Evolutionary conservation across 805 yeast genomes (phyloP), one percentile per base, ranked within the genome.

Genomic region (Candida rishiriensis): DNA sequence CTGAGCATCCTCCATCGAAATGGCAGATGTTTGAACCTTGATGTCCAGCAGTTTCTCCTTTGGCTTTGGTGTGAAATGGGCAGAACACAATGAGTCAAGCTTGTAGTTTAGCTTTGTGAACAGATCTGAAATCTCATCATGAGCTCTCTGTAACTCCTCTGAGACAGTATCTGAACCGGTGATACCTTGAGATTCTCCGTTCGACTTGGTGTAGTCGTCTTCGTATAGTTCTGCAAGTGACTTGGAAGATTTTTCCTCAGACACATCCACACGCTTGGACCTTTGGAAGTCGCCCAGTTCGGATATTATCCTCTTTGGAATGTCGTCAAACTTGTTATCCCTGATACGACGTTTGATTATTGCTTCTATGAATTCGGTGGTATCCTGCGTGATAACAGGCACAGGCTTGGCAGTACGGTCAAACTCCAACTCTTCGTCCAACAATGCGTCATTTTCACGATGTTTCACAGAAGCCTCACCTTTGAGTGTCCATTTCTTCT

Each of bases 321-420:
- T 66, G 57, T 91, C 98, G 61, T 91, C 95, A 62, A 89, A 91
- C 48, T 85, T 81, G 35, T 71, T 79, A 47, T 75, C 81, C 56
- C 76, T 74, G 54, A 93, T 83, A 61, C 98, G 79, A 55, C 87
- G 76, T 63, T 88, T 77, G 56, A 91, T 91, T 68, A 93, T 70
- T 41, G 91, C 97, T 61, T 93, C 99, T 17, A 91, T 66, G 1
- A 85, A 70, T 54, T 87, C 95, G 0, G 98, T 88, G 10, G 85
- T 77, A 51, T 90, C 96, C 54, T 81, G 81, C 1, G 99, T 93
- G 44, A 90, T 87, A 7, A 90, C 89, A 0, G 99, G 99, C 4
- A 89, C 97, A 0, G 99, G 97, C 57, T 91, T 91, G 9, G 97
- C 81, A 7, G 89, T 87, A 57, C 98, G 78, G 56, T 91, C 99